These are phyloP conservation scores for Xeromyces bisporus DNA, from an alignment of 495 filamentous ascomycete genomes.

Conservation along the genomic window DNA sequence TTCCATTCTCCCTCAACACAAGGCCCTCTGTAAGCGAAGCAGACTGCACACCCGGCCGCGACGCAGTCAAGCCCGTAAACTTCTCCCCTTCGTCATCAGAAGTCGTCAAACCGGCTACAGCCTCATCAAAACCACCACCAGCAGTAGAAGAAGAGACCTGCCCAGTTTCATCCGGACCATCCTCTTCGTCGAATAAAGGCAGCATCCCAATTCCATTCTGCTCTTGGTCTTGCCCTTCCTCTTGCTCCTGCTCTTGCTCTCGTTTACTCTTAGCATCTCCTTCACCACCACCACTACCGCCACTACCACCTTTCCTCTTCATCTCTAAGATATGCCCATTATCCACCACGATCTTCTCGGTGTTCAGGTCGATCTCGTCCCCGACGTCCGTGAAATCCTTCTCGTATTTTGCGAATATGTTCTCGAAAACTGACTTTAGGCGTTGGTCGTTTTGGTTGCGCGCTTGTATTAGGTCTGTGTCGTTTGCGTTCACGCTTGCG, in stretches of 20 bases:
- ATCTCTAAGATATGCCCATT: constrained; percentile 65
- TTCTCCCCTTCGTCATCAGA: neutral
- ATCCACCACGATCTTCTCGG: constrained; percentile 64
- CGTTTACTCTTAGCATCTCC: neutral
- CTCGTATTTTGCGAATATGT: constrained; percentile 76
- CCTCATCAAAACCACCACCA: neutral
- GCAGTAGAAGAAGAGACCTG: neutral
- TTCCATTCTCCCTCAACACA: no score
- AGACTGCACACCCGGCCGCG: no score
- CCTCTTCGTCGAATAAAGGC: no score
- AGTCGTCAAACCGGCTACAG: neutral
- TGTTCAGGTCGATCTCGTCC: constrained; percentile 66
- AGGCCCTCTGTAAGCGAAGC: no score
- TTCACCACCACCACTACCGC: constrained; percentile 8
- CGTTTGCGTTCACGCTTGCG: no score
- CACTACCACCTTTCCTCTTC: constrained; percentile 32
- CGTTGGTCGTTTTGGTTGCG: constrained; percentile 43
- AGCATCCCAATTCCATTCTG: neutral
- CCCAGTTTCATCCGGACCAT: neutral
- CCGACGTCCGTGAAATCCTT: constrained; percentile 65
- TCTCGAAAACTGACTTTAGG: constrained; percentile 66
- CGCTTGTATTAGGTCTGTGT: constrained; percentile 35
- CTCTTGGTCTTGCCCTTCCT: neutral
- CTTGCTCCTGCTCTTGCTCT: neutral
- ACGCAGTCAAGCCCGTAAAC: neutral